Percentiles rank a stretch among this genome's conserved stretches.
Evolutionary conservation across 805 yeast genomes (phyloP).

Genomic region (Starmerella sp.): DNA sequence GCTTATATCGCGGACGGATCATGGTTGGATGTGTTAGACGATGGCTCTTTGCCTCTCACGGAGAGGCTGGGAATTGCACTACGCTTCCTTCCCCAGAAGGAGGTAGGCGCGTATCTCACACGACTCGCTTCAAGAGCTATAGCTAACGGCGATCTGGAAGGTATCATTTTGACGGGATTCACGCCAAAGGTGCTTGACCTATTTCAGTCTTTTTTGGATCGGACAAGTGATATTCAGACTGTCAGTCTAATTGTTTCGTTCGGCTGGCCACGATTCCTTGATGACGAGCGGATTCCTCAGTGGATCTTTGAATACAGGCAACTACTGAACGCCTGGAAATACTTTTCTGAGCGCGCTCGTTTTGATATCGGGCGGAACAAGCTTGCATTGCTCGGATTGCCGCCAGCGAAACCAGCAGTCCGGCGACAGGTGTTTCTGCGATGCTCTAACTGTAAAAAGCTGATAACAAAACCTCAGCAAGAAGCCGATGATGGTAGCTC

Average conservation of each 20-base stretch:
- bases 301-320: slow-evolving; percentile 66
- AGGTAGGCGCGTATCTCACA: slow-evolving; percentile 55
- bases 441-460: slow-evolving; percentile 69
- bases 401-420: slow-evolving; percentile 4
- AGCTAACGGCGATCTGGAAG: slow-evolving; percentile 76
- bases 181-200: slow-evolving; percentile 74
- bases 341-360: slow-evolving; percentile 66
- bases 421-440: slow-evolving; percentile 61
- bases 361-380: slow-evolving; percentile 72
- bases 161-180: slow-evolving; percentile 81
- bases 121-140: slow-evolving; percentile 62
- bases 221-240: slow-evolving; percentile 84
- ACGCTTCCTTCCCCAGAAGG: slow-evolving; percentile 70
- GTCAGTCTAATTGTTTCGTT: slow-evolving; percentile 71
- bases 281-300: slow-evolving; percentile 56
- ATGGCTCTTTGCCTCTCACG: slow-evolving; percentile 71
- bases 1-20: slow-evolving; percentile 89
- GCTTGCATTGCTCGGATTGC: slow-evolving; percentile 26
- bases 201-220: slow-evolving; percentile 74
- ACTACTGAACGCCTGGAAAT: slow-evolving; percentile 67
- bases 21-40: slow-evolving; percentile 94
- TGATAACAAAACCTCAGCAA: slow-evolving; percentile 8
- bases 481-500: neutral
- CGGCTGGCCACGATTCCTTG: slow-evolving; percentile 75
- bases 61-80: slow-evolving; percentile 88